Conservation (phyloP, 768 basidiomycete species). For the Hydnum rufescens region DNA sequence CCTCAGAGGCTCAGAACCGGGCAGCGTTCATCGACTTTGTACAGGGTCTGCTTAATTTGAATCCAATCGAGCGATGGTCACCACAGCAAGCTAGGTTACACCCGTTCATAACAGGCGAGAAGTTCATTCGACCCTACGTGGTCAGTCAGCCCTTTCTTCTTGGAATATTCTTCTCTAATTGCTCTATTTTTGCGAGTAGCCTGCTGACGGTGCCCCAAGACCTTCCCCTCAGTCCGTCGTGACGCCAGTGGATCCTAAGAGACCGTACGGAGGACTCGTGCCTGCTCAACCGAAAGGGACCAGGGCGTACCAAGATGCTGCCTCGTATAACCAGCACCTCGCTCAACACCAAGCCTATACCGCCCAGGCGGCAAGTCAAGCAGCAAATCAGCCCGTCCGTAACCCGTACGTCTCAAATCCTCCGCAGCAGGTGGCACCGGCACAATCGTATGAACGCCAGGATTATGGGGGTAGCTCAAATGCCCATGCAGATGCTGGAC, state of each 20-base stretch:
- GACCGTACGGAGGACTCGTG: slow-evolving; percentile 84
- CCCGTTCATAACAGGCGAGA: slow-evolving; percentile 97
- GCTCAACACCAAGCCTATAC: slow-evolving; percentile 88
- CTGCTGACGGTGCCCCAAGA: slow-evolving; percentile 11
- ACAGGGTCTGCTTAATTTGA: slow-evolving; percentile 79
- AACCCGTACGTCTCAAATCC: slow-evolving; percentile 60
- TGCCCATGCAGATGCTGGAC: slow-evolving; percentile 11
- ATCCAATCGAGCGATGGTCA: slow-evolving; percentile 90
- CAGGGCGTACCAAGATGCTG: slow-evolving; percentile 78
- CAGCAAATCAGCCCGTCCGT: slow-evolving; percentile 44
- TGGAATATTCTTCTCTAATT: slow-evolving; percentile 13
- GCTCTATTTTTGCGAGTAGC: neutral
- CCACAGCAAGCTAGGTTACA: slow-evolving; percentile 91
- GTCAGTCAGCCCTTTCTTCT: slow-evolving; percentile 25
- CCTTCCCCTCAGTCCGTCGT: neutral
- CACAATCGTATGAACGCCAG: slow-evolving; percentile 2
- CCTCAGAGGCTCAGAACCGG: slow-evolving; percentile 75
- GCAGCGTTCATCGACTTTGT: slow-evolving; percentile 96
- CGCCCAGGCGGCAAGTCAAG: slow-evolving; percentile 46
- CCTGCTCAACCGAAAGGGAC: slow-evolving; percentile 75
- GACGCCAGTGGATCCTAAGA: slow-evolving; percentile 42
- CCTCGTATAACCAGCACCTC: slow-evolving; percentile 84
- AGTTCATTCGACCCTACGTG: slow-evolving; percentile 70
- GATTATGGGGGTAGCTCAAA: neutral
- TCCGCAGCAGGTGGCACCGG: slow-evolving; percentile 10